A percentile compares a stretch with the other conserved stretches of the same genome.
Evolutionary conservation across 352 stramenopile species (phyloP).

Genomic region (Phytopythium vexans): DNA sequence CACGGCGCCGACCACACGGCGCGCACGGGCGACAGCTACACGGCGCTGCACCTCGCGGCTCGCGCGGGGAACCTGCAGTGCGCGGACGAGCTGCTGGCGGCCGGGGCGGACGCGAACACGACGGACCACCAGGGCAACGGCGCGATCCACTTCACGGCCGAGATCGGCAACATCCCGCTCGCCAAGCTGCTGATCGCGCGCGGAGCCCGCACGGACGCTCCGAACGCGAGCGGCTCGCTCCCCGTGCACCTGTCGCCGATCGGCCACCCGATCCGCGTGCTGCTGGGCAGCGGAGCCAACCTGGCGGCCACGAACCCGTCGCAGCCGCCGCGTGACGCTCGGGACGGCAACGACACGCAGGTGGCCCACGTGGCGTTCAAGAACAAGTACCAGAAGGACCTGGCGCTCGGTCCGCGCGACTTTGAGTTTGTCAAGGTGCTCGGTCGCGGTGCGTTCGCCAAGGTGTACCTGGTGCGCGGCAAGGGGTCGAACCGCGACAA

Average conservation of each 20-base stretch:
- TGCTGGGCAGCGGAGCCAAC: slow-evolving; percentile 70
- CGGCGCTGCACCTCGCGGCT: slow-evolving; percentile 70
- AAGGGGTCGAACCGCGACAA: slow-evolving; percentile 86
- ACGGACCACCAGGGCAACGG: slow-evolving; percentile 83
- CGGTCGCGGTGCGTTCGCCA: slow-evolving; percentile 77
- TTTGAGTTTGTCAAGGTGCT: slow-evolving; percentile 88
- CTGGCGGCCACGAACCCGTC: slow-evolving; percentile 68
- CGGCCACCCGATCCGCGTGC: slow-evolving; percentile 78
- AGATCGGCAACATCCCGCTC: slow-evolving; percentile 74
- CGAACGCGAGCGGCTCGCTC: slow-evolving; percentile 78
- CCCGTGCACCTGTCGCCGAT: slow-evolving; percentile 85
- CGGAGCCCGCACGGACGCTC: slow-evolving; percentile 65
- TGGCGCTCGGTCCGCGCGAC: slow-evolving; percentile 76
- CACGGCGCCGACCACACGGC: slow-evolving; percentile 62
- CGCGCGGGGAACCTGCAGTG: slow-evolving; percentile 70
- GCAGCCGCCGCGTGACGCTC: slow-evolving; percentile 49
- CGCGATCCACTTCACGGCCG: slow-evolving; percentile 79
- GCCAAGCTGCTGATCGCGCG: slow-evolving; percentile 75
- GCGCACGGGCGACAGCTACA: slow-evolving; percentile 80
- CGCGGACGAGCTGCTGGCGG: slow-evolving; percentile 69
- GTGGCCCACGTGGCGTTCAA: slow-evolving; percentile 86
- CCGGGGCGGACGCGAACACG: slow-evolving; percentile 70
- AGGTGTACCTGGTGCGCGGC: slow-evolving; percentile 81
- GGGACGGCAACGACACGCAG: slow-evolving; percentile 63
- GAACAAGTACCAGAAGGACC: slow-evolving; percentile 88